Evolutionary conservation across 345 rosid species (phyloP).

Genomic region (Xanthoceras sorbifolium): DNA sequence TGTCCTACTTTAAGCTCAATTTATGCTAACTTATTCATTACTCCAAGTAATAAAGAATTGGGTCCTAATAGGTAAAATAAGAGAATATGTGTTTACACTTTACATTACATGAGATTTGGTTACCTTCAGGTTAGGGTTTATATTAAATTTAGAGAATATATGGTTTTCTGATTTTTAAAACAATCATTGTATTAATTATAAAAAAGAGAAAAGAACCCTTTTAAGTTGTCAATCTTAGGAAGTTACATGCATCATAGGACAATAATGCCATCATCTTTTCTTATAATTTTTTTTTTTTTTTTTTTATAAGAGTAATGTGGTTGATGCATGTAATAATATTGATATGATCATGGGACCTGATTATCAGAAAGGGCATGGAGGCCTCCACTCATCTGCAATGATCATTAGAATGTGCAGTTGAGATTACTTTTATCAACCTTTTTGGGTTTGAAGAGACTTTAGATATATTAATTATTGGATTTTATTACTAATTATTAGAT

Average conservation of each 20-base stretch:
- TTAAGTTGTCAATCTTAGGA: neutral
- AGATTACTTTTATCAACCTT: slow-evolving; percentile 2
- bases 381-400: slow-evolving; percentile 13
- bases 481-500: neutral
- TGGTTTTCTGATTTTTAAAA: no score
- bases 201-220: neutral
- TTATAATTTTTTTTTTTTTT: neutral
- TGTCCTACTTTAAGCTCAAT: no score
- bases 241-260: neutral
- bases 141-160: no score
- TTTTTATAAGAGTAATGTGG: neutral
- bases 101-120: no score
- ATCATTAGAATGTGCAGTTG: slow-evolving; percentile 24
- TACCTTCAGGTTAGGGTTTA: no score
- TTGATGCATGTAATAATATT: slow-evolving; percentile 10
- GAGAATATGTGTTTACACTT: no score
- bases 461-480: neutral
- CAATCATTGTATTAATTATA: no score
- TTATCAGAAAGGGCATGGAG: neutral
- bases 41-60: no score
- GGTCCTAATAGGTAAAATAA: neutral
- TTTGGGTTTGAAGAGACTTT: slow-evolving; percentile 3
- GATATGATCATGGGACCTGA: slow-evolving; percentile 8
- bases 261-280: slow-evolving; percentile 7
- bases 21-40: neutral